These are phyloP conservation scores for Arthrobotrys sinensis DNA, from an alignment of 2,329 filamentous ascomycete species.

Conservation along the genomic window DNA sequence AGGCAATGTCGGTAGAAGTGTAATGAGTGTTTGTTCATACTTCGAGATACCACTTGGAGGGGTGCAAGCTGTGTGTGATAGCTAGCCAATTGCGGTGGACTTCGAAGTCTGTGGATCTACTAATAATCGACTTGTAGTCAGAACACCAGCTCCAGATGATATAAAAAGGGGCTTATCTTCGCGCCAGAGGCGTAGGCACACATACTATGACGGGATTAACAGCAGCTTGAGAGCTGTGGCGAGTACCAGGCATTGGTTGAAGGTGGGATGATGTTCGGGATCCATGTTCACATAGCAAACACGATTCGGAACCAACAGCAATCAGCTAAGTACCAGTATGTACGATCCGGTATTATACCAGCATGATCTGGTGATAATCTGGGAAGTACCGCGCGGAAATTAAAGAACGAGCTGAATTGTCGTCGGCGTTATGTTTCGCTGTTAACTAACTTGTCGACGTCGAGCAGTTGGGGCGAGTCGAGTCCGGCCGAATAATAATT, in stretches of 20 bases:
- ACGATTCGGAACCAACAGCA: not conserved
- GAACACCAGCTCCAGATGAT: not conserved
- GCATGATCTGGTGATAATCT: slow-evolving; percentile 14
- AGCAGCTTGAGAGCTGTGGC: slow-evolving; percentile 91
- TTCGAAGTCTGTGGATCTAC: slow-evolving; percentile 99
- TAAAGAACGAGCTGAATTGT: slow-evolving; percentile 15
- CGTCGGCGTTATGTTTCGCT: slow-evolving; percentile 24
- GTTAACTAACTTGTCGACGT: not conserved
- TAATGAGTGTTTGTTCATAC: slow-evolving; percentile 67
- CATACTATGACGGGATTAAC: slow-evolving; percentile 90
- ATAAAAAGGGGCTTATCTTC: slow-evolving; percentile 48
- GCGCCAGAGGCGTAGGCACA: slow-evolving; percentile 35
- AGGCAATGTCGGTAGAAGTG: not conserved
- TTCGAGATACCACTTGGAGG: slow-evolving; percentile 95
- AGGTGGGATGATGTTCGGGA: slow-evolving; percentile 78
- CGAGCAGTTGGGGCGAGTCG: slow-evolving; percentile 1
- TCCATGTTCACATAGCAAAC: slow-evolving; percentile 51
- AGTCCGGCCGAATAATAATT: not conserved
- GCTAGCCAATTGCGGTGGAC: slow-evolving; percentile 99
- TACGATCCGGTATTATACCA: slow-evolving; percentile 22
- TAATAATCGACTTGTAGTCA: slow-evolving; percentile 67
- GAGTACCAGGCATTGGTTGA: slow-evolving; percentile 88
- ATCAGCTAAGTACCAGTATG: not conserved
- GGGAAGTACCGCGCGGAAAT: slow-evolving; percentile 37
- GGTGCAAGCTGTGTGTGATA: slow-evolving; percentile 88